These are phyloP conservation scores for Talaromyces piceae DNA, from an alignment of 2,329 filamentous ascomycete species.

Conservation along the genomic window DNA sequence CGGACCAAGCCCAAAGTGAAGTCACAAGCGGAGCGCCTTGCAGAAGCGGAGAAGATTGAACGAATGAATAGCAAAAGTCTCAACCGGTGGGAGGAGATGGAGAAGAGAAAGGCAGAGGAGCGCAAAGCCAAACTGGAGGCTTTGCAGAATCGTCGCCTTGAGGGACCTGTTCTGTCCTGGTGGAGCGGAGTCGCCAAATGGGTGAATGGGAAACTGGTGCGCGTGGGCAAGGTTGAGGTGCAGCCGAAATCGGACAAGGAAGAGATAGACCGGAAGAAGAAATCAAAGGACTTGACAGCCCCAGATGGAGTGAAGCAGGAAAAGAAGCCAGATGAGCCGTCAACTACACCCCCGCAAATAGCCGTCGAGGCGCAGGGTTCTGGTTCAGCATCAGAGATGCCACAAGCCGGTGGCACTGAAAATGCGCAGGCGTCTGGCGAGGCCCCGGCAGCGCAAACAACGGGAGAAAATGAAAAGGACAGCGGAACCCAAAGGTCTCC, in stretches of 20 bases:
- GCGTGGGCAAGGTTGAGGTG: conserved; percentile 57
- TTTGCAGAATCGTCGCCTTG: conserved; percentile 74
- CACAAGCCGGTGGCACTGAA: not conserved
- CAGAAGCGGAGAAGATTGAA: conserved; percentile 75
- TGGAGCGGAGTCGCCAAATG: conserved; percentile 90
- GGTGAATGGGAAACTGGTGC: conserved; percentile 65
- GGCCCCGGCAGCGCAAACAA: not conserved
- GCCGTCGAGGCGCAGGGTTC: not conserved
- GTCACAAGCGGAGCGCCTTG: conserved; percentile 79
- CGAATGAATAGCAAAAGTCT: conserved; percentile 81
- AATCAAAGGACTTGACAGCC: conserved; percentile 18
- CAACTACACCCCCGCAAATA: conserved; percentile 5
- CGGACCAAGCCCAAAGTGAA: conserved; percentile 70
- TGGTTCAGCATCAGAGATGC: not conserved
- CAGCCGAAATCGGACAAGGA: conserved; percentile 31
- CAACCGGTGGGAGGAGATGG: conserved; percentile 88
- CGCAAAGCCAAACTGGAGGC: conserved; percentile 76
- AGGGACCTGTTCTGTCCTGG: conserved; percentile 82
- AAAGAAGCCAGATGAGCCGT: conserved; percentile 18
- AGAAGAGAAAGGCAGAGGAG: conserved; percentile 80
- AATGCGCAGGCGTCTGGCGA: conserved; percentile 16
- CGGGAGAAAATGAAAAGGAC: not conserved
- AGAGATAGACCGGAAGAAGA: conserved; percentile 41
- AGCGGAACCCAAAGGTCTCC: conserved; percentile 12
- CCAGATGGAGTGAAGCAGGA: conserved; percentile 14